These are phyloP conservation scores for Colletotrichum neosansevieriae DNA, from an alignment of 2,329 filamentous ascomycete genomes.

Conservation along the genomic window DNA sequence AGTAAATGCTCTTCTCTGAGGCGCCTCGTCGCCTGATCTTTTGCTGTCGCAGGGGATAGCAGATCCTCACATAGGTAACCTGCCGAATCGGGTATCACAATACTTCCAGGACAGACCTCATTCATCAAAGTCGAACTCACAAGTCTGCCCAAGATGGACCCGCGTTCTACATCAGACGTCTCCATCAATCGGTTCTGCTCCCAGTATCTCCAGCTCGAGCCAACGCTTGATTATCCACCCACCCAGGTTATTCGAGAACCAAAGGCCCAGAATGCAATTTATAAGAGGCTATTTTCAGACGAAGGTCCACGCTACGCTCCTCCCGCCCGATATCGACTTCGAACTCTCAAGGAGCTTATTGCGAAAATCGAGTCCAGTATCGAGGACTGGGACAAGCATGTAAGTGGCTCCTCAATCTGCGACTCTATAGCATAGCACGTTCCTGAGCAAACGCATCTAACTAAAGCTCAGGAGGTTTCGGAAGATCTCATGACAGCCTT, in stretches of 20 bases:
- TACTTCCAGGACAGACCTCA: neutral
- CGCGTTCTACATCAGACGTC: neutral
- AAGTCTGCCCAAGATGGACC: neutral
- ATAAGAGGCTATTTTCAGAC: constrained; percentile 73
- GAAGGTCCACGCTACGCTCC: constrained; percentile 67
- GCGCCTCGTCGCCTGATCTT: neutral
- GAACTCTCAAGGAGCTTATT: constrained; percentile 80
- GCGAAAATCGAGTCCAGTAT: constrained; percentile 79
- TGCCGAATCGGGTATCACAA: constrained; percentile 17
- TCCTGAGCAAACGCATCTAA: neutral
- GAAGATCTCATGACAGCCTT: constrained; percentile 81
- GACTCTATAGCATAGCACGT: constrained; percentile 15
- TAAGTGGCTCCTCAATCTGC: constrained; percentile 61
- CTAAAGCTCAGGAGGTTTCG: constrained; percentile 76
- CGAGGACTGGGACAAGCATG: constrained; percentile 86
- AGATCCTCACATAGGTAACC: neutral
- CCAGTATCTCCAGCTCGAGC: constrained; percentile 85
- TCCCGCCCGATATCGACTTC: constrained; percentile 76
- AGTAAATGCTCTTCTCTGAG: no score
- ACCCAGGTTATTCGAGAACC: constrained; percentile 68
- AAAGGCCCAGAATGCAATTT: constrained; percentile 75
- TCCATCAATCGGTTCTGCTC: constrained; percentile 68
- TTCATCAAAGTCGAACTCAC: neutral
- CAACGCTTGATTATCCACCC: constrained; percentile 73
- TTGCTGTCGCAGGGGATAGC: neutral